Percentiles rank a stretch among this genome's conserved stretches.
phyloP scores from a whole-genome alignment of 2,329 filamentous ascomycete species.

The Amauroascus verrucosus region DNA sequence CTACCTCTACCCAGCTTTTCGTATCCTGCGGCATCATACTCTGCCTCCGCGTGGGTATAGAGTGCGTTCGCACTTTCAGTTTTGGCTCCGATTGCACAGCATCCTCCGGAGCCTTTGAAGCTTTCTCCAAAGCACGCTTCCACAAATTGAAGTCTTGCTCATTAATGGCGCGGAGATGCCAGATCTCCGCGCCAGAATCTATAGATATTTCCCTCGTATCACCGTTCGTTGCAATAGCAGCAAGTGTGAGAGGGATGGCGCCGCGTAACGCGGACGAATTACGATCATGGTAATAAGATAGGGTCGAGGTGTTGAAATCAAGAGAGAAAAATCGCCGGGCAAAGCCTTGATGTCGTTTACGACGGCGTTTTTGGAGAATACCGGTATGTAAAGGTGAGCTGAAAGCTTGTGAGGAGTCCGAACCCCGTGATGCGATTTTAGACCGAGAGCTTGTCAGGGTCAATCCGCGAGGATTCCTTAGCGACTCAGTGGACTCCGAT shows the following conservation, averaged over 20 bases:
- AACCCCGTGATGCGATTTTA: constrained; percentile 18
- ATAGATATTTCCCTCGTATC: constrained; percentile 85
- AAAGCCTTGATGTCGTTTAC: constrained; percentile 89
- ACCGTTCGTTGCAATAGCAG: constrained; percentile 82
- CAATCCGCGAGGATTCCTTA: constrained; percentile 30
- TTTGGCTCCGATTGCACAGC: constrained; percentile 25
- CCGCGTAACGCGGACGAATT: constrained; percentile 87
- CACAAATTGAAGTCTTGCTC: constrained; percentile 78
- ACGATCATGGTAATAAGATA: constrained; percentile 93
- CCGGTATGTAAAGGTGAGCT: constrained; percentile 64
- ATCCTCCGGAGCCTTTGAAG: constrained; percentile 46
- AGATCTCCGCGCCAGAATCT: constrained; percentile 92
- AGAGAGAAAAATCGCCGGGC: constrained; percentile 91
- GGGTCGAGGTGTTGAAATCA: constrained; percentile 83
- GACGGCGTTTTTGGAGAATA: constrained; percentile 73
- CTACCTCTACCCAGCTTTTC: constrained; percentile 76
- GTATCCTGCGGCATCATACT: constrained; percentile 50
- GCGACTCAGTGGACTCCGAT: constrained; percentile 42
- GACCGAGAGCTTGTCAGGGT: background rate
- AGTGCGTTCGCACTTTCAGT: constrained; percentile 25
- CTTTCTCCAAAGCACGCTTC: constrained; percentile 74
- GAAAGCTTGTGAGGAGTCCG: constrained; percentile 21
- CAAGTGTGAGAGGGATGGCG: constrained; percentile 81
- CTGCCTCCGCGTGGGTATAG: constrained; percentile 20
- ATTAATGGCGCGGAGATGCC: constrained; percentile 80